These are phyloP conservation scores for Rosa lucieae DNA, from an alignment of 306 rosid species.

Conservation along the genomic window DNA sequence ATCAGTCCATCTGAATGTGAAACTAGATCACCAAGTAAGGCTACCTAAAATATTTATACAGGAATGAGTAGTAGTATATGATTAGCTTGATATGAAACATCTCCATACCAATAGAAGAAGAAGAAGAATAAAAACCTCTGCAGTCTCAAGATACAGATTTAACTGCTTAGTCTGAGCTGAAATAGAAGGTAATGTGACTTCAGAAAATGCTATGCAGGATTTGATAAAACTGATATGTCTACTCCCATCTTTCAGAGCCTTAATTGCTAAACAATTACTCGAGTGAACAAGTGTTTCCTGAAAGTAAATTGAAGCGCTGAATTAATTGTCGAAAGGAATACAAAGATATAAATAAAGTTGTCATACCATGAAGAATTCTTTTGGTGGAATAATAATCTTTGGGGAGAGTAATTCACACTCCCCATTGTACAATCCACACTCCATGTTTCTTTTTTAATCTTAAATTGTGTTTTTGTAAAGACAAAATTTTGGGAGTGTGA, in stretches of 20 bases:
- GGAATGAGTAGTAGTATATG: conserved; percentile 24
- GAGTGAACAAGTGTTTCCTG: conserved; percentile 90
- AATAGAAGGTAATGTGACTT: conserved; percentile 88
- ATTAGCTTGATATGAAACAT: conserved; percentile 10
- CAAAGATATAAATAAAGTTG: background rate
- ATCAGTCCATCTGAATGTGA: conserved; percentile 81
- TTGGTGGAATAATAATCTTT: background rate
- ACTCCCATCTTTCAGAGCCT: conserved; percentile 54
- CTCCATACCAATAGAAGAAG: conserved; percentile 17
- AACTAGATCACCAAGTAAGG: conserved; percentile 65
- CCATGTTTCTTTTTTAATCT: no score
- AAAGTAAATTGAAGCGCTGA: conserved; percentile 35
- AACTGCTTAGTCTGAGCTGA: conserved; percentile 56
- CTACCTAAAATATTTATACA: conserved; percentile 55
- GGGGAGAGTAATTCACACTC: no score
- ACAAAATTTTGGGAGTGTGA: no score
- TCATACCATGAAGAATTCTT: background rate
- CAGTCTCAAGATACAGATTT: conserved; percentile 41
- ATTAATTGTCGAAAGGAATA: conserved; percentile 18
- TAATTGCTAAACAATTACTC: conserved; percentile 72
- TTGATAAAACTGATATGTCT: conserved; percentile 58
- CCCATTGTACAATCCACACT: no score
- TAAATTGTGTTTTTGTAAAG: no score
- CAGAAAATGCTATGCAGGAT: conserved; percentile 85
- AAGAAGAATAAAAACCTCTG: background rate